Base-by-base conservation (phyloP, 225 moss, liverwort and hornwort species). In the Polytrichum commune region DNA sequence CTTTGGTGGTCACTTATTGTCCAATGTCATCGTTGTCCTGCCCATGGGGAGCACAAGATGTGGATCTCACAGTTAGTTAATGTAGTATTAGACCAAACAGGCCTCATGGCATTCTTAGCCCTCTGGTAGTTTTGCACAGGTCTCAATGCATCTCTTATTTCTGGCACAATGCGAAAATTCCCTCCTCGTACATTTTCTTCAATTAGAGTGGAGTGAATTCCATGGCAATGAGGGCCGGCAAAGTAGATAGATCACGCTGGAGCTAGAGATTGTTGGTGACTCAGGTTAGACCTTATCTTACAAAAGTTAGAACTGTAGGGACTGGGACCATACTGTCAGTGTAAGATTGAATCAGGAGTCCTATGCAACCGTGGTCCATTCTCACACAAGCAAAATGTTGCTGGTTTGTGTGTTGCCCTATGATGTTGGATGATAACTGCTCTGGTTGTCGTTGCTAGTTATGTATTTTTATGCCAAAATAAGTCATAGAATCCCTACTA, bases 321-420 rank as follows among this genome's bases (percentile, higher is more conserved):
- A 65, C 18, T 55, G 57, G 73, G 73, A 71, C 79, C 73, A 72
- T 77, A 60, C 74, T 86, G 82, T 83, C 80, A 80, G 70, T 83
- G 83, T 78, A 80, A 75, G 78, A 75, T 86, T 78, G 69, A 86
- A 35, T 24, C 63, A 53, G 33, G 20, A 66, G 35, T 22, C 46
- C 46, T 32, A 8, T 24, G 38, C 46, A 46, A 46, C 23, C 9
- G 38, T 32, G 66, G 6, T 66, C 38, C 33, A 46, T 22, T 32
- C 16, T 66, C 33, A 35, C 66, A 33, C 24, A 66, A 62, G 22
- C 33, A 38, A 66, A 53, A 16, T n/a, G 33, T 22, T 19, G 66
- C 32, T 13, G 35, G 66, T 53, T 4, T 19, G 7, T 66, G 66
- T 35, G 19, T 66, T 66, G 46, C 24, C 20, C 0, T 53, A 4